These are phyloP conservation scores for Pichia scutulata DNA, from an alignment of 805 yeast genomes.

Conservation along the genomic window DNA sequence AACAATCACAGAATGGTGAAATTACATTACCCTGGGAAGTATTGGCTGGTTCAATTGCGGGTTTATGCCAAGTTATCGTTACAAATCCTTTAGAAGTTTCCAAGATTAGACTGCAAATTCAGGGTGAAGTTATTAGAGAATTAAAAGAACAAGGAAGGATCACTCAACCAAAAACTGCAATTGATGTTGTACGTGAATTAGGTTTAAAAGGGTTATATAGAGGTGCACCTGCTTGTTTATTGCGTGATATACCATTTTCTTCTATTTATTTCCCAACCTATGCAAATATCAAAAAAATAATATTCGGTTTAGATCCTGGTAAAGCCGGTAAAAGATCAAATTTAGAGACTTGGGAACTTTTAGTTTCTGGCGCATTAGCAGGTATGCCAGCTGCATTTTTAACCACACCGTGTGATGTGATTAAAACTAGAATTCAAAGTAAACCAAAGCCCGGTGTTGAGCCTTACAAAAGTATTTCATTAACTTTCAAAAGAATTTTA, in stretches of 20 bases:
- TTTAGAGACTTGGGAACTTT: slow-evolving; percentile 75
- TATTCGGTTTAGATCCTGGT: slow-evolving; percentile 76
- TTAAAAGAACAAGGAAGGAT: slow-evolving; percentile 24
- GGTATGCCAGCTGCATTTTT: slow-evolving; percentile 97
- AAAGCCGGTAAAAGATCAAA: slow-evolving; percentile 49
- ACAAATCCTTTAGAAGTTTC: slow-evolving; percentile 96
- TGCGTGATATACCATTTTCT: slow-evolving; percentile 93
- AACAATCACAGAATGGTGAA: slow-evolving; percentile 39
- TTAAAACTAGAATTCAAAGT: slow-evolving; percentile 89
- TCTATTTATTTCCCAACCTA: slow-evolving; percentile 97
- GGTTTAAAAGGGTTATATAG: slow-evolving; percentile 84
- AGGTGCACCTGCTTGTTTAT: slow-evolving; percentile 85
- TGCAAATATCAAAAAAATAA: slow-evolving; percentile 79
- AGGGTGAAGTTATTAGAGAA: slow-evolving; percentile 57
- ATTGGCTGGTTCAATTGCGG: slow-evolving; percentile 88
- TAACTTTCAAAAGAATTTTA: slow-evolving; percentile 67
- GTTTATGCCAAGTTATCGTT: slow-evolving; percentile 92
- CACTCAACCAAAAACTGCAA: slow-evolving; percentile 44
- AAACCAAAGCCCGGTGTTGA: slow-evolving; percentile 73
- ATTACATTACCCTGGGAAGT: slow-evolving; percentile 59
- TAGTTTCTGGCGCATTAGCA: slow-evolving; percentile 86
- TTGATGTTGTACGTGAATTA: slow-evolving; percentile 65
- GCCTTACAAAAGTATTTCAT: slow-evolving; percentile 65
- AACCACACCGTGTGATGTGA: slow-evolving; percentile 95
- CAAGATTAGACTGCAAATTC: slow-evolving; percentile 89